These are phyloP conservation scores for Ophiostoma quercus DNA, from an alignment of 2,329 filamentous ascomycete species.

Conservation along the genomic window DNA sequence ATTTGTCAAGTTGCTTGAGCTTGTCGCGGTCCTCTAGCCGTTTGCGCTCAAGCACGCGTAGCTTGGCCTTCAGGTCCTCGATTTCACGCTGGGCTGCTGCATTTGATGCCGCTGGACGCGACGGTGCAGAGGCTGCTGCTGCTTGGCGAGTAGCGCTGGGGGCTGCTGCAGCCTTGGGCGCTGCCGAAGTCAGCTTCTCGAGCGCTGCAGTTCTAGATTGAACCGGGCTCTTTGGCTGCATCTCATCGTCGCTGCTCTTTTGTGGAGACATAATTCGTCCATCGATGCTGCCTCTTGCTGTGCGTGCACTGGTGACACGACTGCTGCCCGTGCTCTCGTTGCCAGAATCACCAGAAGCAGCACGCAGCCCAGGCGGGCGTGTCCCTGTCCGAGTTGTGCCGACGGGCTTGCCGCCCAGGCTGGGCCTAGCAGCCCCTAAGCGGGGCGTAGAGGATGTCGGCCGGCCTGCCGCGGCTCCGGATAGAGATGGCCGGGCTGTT, in stretches of 20 bases:
- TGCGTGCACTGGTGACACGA: conserved; percentile 32
- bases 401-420: conserved; percentile 27
- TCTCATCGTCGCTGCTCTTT: conserved; percentile 48
- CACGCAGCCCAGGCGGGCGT: conserved; percentile 40
- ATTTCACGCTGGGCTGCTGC: conserved; percentile 58
- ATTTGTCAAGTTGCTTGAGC: conserved; percentile 68
- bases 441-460: conserved; percentile 25
- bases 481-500: conserved; percentile 41
- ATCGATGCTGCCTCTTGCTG: conserved; percentile 35
- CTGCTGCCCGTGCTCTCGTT: conserved; percentile 33
- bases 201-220: conserved; percentile 47
- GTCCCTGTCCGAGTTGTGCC: conserved; percentile 31
- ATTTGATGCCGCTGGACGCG: conserved; percentile 31
- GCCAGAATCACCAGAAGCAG: conserved; percentile 45
- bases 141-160: conserved; percentile 10
- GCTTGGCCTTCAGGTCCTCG: conserved; percentile 82
- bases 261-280: conserved; percentile 36
- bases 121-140: conserved; percentile 28
- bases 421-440: not conserved
- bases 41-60: conserved; percentile 83
- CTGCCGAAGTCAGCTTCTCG: conserved; percentile 45
- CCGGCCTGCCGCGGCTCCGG: conserved; percentile 34
- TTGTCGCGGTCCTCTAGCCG: conserved; percentile 79
- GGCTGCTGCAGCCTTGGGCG: conserved; percentile 25
- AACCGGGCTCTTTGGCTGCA: conserved; percentile 48